Percentiles rank a stretch among this genome's conserved stretches.
These are phyloP conservation scores for Ephemerocybe angulata DNA, from an alignment of 768 basidiomycete genomes.

Conservation along the genomic window DNA sequence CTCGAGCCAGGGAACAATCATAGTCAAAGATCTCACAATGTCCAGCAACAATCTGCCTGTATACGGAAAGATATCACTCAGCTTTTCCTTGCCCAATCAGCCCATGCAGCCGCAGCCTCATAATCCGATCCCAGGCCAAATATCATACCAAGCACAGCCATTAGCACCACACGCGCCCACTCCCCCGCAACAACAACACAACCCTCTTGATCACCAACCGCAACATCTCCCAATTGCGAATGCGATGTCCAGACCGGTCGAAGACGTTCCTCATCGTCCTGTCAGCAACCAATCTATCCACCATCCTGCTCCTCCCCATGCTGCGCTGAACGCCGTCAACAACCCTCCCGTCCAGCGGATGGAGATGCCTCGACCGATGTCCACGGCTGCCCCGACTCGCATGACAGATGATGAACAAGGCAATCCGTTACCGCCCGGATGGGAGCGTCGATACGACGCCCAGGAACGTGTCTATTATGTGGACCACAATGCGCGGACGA, in stretches of 20 bases:
- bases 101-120: slow-evolving; percentile 13
- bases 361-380: slow-evolving; percentile 17
- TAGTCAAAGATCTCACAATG: slow-evolving; percentile 71
- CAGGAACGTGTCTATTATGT: slow-evolving; percentile 80
- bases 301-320: slow-evolving; percentile 12
- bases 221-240: background rate
- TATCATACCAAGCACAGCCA: slow-evolving; percentile 10
- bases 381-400: slow-evolving; percentile 23
- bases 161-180: slow-evolving; percentile 5
- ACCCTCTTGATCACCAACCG: background rate
- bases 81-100: slow-evolving; percentile 41
- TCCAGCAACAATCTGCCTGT: slow-evolving; percentile 76
- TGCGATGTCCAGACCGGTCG: background rate
- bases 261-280: slow-evolving; percentile 5
- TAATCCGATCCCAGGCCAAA: slow-evolving; percentile 6
- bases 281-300: slow-evolving; percentile 1
- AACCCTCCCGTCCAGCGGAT: slow-evolving; percentile 15
- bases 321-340: slow-evolving; percentile 20
- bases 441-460: slow-evolving; percentile 77
- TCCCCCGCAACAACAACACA: slow-evolving; percentile 6
- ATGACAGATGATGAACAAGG: slow-evolving; percentile 55
- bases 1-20: slow-evolving; percentile 48
- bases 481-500: slow-evolving; percentile 78
- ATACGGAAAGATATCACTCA: slow-evolving; percentile 77
- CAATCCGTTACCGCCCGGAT: slow-evolving; percentile 67